Conservation (phyloP, 768 basidiomycete genomes). For the Trametes elegans region DNA sequence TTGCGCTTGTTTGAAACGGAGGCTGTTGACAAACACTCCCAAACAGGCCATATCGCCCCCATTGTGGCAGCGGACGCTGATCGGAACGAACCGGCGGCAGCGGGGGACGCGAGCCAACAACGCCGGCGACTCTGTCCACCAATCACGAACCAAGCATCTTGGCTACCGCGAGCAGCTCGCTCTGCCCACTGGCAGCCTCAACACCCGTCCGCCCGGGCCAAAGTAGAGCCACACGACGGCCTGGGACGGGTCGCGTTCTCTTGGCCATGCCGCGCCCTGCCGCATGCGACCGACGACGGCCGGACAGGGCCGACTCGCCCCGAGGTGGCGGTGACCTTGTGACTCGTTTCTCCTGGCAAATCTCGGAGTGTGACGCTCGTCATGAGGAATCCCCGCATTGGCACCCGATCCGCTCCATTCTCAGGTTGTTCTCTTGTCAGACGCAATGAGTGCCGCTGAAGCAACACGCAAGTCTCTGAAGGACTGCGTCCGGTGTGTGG, state of each 20-base stretch:
- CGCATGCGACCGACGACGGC: background rate
- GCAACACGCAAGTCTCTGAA: slow-evolving; percentile 32
- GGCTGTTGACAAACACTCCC: slow-evolving; percentile 21
- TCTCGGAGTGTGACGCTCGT: slow-evolving; percentile 1
- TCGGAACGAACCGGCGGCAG: no score
- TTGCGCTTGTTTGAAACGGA: slow-evolving; percentile 22
- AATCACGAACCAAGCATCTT: no score
- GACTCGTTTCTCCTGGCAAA: background rate
- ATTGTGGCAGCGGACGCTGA: no score
- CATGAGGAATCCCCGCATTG: no score
- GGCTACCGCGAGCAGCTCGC: no score
- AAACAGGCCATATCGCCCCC: slow-evolving; percentile 8
- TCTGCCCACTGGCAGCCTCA: no score
- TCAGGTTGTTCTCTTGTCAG: background rate
- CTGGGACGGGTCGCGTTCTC: no score
- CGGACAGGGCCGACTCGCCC: background rate
- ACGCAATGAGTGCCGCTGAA: background rate
- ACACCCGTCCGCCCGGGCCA: no score
- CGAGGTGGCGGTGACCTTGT: slow-evolving; percentile 14
- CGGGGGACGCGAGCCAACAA: no score
- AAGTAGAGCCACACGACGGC: no score
- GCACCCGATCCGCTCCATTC: background rate
- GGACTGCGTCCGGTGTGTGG: slow-evolving; percentile 35
- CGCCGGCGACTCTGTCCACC: no score
- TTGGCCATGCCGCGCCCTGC: no score